A percentile compares a stretch with the other conserved stretches of the same genome.
phyloP scores from a whole-genome alignment of 257 asterid genomes.

The Jacaranda copaia region DNA sequence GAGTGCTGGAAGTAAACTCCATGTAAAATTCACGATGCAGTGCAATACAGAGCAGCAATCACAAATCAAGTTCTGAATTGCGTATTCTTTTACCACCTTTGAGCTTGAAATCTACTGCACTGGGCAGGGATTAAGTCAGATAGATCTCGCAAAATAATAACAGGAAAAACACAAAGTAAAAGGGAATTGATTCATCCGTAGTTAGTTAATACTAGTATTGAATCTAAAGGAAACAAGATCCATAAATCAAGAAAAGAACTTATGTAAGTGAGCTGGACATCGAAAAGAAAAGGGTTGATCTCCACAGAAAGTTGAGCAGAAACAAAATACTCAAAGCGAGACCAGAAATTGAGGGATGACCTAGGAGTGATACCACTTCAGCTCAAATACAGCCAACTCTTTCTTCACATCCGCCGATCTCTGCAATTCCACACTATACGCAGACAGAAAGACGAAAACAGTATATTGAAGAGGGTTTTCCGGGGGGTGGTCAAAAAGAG shows the following conservation, averaged over 20 bases:
- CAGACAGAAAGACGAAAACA: not conserved
- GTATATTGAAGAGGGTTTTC: not conserved
- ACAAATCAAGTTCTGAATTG: not conserved
- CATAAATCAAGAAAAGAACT: not conserved
- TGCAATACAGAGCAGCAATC: not conserved
- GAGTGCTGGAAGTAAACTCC: not conserved
- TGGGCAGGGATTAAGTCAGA: too few relatives aligned
- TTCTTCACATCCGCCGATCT: slow-evolving; percentile 19
- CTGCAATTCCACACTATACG: slow-evolving; percentile 24
- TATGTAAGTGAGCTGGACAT: slow-evolving; percentile 3
- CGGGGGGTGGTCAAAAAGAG: slow-evolving; percentile 19
- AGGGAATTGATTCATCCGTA: not conserved
- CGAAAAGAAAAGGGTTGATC: not conserved
- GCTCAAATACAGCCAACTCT: not conserved
- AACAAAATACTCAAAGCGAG: not conserved
- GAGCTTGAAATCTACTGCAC: not conserved
- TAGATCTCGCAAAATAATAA: not conserved
- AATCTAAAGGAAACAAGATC: not conserved
- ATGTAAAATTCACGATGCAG: not conserved
- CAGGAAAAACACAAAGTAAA: not conserved
- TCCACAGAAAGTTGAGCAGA: not conserved
- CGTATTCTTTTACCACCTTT: not conserved
- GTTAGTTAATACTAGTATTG: not conserved
- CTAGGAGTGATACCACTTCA: not conserved
- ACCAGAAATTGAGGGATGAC: not conserved